A percentile compares a stretch with the other conserved stretches of the same genome.
These are phyloP conservation scores for Ophiostoma fasciatum DNA, from an alignment of 2,329 filamentous ascomycete genomes.

Conservation along the genomic window DNA sequence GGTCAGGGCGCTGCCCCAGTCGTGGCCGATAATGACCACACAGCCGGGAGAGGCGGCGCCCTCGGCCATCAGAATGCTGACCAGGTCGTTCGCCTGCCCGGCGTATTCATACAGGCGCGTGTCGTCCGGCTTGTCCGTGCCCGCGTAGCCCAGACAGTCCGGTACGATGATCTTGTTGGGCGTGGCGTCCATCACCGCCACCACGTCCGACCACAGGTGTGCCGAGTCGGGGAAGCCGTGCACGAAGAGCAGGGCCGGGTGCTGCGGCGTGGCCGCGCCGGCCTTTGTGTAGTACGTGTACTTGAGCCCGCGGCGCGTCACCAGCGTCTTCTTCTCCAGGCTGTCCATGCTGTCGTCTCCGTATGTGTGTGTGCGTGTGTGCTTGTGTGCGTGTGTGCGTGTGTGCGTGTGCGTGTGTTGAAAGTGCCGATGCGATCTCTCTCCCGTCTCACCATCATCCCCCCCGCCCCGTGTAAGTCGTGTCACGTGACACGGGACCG, in stretches of 20 bases:
- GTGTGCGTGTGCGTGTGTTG: no score
- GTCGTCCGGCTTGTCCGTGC: slow-evolving; percentile 25
- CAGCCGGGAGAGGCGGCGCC: slow-evolving; percentile 12
- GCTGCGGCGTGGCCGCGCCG: neutral
- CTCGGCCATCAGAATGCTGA: slow-evolving; percentile 26
- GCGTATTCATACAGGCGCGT: slow-evolving; percentile 20
- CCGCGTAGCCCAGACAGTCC: slow-evolving; percentile 25
- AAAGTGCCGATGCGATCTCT: no score
- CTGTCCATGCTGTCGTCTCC: slow-evolving; percentile 10
- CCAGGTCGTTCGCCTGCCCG: slow-evolving; percentile 22
- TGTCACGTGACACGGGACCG: no score
- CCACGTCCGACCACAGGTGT: slow-evolving; percentile 26
- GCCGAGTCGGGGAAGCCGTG: slow-evolving; percentile 37
- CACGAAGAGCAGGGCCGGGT: slow-evolving; percentile 23
- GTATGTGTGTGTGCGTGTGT: no score
- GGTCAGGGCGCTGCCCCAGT: slow-evolving; percentile 29
- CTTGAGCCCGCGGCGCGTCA: slow-evolving; percentile 18
- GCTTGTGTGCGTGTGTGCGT: no score
- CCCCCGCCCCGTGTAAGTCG: no score
- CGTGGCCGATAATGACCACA: slow-evolving; percentile 30
- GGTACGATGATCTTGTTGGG: slow-evolving; percentile 23
- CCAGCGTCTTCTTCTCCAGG: slow-evolving; percentile 16
- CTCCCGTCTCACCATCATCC: no score
- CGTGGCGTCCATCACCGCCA: slow-evolving; percentile 14
- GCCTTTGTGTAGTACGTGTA: slow-evolving; percentile 26